Evolutionary conservation across 495 filamentous ascomycete genomes (phyloP).

Genomic region (Aspergillus olivimuriae): DNA sequence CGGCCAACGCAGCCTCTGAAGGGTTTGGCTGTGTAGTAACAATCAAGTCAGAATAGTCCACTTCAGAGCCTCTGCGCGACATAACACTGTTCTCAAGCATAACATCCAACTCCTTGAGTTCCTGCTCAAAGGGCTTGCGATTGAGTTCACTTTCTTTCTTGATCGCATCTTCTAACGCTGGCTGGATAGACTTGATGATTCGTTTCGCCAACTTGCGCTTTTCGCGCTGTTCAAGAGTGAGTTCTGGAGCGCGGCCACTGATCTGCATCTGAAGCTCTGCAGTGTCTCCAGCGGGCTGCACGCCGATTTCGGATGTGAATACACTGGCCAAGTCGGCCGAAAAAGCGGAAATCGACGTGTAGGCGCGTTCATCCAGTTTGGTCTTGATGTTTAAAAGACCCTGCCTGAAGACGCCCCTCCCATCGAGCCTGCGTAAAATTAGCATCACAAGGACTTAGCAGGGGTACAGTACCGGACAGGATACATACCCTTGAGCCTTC

Average conservation of each 20-base stretch:
- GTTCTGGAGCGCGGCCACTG: slow-evolving; percentile 45
- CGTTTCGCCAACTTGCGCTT: slow-evolving; percentile 69
- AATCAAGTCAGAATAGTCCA: slow-evolving; percentile 28
- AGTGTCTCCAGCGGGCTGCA: slow-evolving; percentile 44
- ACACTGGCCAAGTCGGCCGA: slow-evolving; percentile 63
- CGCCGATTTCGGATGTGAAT: slow-evolving; percentile 61
- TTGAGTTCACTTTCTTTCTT: slow-evolving; percentile 74
- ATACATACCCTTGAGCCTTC: slow-evolving; percentile 64
- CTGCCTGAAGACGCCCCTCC: slow-evolving; percentile 60
- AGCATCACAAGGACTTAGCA: too few species aligned
- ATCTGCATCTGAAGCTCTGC: slow-evolving; percentile 48
- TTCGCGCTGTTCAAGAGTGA: slow-evolving; percentile 59
- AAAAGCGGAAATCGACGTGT: slow-evolving; percentile 69
- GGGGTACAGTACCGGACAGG: too few species aligned
- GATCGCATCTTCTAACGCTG: slow-evolving; percentile 67
- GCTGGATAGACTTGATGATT: slow-evolving; percentile 75
- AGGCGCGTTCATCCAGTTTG: slow-evolving; percentile 62
- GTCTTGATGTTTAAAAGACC: slow-evolving; percentile 57
- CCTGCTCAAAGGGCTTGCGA: slow-evolving; percentile 59
- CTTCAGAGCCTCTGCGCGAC: slow-evolving; percentile 35
- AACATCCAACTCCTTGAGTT: slow-evolving; percentile 64
- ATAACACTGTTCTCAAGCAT: slow-evolving; percentile 58
- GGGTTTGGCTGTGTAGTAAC: slow-evolving; percentile 17
- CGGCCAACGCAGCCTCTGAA: slow-evolving; percentile 5
- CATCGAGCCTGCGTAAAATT: slow-evolving; percentile 57